These are phyloP conservation scores for Acanthochlamys bracteata DNA, from an alignment of 106 monocot species.

Conservation along the genomic window DNA sequence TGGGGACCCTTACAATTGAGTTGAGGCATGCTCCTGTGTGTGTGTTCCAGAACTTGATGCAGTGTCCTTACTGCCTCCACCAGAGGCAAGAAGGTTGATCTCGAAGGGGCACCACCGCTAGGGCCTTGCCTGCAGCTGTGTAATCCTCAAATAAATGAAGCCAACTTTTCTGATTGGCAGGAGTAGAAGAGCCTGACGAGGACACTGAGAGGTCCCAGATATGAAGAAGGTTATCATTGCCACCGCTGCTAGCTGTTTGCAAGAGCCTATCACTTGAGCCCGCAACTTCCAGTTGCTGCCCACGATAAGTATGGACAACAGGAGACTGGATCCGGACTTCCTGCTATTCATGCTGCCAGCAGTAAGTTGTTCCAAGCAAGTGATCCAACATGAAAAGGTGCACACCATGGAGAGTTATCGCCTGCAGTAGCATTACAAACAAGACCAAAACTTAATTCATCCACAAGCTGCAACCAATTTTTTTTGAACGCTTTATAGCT, in stretches of 20 bases:
- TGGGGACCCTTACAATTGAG: constrained; percentile 49
- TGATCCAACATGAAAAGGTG: not conserved
- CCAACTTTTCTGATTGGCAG: constrained; percentile 27
- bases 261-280: constrained; percentile 48
- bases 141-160: constrained; percentile 34
- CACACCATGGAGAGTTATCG: constrained; percentile 9
- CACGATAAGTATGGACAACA: constrained; percentile 28
- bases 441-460: too few species aligned
- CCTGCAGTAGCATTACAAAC: constrained; percentile 1
- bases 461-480: too few species aligned
- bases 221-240: constrained; percentile 54
- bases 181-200: constrained; percentile 7
- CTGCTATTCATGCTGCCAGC: constrained; percentile 44
- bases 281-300: constrained; percentile 53
- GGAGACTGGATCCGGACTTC: constrained; percentile 36
- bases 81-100: constrained; percentile 48
- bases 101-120: constrained; percentile 69
- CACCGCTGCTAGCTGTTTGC: constrained; percentile 50
- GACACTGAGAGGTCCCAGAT: constrained; percentile 50
- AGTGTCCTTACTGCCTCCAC: constrained; percentile 40
- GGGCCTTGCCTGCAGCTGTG: constrained; percentile 50
- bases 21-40: constrained; percentile 44
- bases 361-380: constrained; percentile 6
- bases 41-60: constrained; percentile 69
- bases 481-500: too few species aligned